Percentiles rank a stretch among this genome's conserved stretches.
These are phyloP conservation scores for Magnusiomyces tetraspermus DNA, from an alignment of 1,139 yeast genomes.

Conservation along the genomic window DNA sequence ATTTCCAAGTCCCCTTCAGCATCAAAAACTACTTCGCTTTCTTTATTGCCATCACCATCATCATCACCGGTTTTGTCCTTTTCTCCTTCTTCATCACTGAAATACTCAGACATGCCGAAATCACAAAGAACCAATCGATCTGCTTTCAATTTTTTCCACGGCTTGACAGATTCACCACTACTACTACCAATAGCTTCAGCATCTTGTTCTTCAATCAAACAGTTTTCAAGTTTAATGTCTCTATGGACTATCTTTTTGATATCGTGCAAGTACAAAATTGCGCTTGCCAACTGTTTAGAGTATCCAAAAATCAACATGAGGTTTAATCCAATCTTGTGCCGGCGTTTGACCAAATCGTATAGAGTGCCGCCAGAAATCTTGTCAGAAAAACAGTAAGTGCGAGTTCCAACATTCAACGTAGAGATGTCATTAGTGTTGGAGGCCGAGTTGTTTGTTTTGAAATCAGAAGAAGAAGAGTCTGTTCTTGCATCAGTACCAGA, in stretches of 20 bases:
- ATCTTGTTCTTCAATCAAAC: conserved; percentile 43
- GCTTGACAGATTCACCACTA: conserved; percentile 25
- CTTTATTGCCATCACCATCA: conserved; percentile 20
- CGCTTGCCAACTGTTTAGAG: conserved; percentile 48
- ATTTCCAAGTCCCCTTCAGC: conserved; percentile 11
- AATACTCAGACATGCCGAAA: conserved; percentile 68
- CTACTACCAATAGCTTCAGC: conserved; percentile 30
- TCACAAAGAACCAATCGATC: conserved; percentile 48
- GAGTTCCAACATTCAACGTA: conserved; percentile 22
- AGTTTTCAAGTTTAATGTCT: conserved; percentile 80
- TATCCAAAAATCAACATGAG: conserved; percentile 30
- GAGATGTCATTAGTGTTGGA: background rate
- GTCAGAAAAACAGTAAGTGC: conserved; percentile 66
- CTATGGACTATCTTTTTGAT: conserved; percentile 67
- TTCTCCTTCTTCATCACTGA: conserved; percentile 18
- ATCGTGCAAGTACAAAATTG: conserved; percentile 62
- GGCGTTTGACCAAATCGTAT: conserved; percentile 60
- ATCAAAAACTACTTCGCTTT: conserved; percentile 27
- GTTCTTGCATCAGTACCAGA: too few relatives aligned
- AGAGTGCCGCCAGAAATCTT: conserved; percentile 73
- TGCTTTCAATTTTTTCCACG: conserved; percentile 21
- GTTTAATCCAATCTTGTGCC: conserved; percentile 17
- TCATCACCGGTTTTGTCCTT: background rate
- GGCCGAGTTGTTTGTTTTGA: background rate
- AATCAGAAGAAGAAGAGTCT: background rate